Conservation (phyloP, 257 asterid species). For the Lavandula angustifolia region DNA sequence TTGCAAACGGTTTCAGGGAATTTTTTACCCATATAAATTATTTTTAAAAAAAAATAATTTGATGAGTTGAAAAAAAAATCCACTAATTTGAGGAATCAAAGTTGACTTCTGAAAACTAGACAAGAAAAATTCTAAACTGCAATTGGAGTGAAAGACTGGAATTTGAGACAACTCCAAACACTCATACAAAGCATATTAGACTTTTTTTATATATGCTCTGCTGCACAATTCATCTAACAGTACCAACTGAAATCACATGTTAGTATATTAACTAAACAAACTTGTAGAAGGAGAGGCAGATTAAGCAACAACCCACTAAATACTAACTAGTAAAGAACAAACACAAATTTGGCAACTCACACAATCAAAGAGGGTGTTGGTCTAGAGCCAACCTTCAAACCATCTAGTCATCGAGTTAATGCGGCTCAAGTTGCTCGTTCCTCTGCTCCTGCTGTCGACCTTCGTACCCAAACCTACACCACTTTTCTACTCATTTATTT, state of each 20-base stretch:
- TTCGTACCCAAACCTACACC: slow-evolving; percentile 37
- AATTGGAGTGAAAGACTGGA: too few species aligned
- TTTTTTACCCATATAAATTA: too few species aligned
- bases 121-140: too few species aligned
- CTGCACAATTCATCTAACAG: background rate
- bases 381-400: slow-evolving; percentile 78
- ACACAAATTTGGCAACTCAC: slow-evolving; percentile 7
- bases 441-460: slow-evolving; percentile 52
- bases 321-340: slow-evolving; percentile 7
- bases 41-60: too few species aligned
- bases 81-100: too few species aligned
- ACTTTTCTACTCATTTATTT: slow-evolving; percentile 31
- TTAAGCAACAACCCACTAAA: slow-evolving; percentile 20
- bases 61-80: too few species aligned
- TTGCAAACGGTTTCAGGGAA: too few species aligned
- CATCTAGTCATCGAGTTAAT: slow-evolving; percentile 69
- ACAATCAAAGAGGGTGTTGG: background rate
- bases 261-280: background rate
- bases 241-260: slow-evolving; percentile 21
- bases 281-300: slow-evolving; percentile 11
- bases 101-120: too few species aligned
- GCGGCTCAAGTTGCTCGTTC: slow-evolving; percentile 70
- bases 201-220: background rate
- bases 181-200: background rate
- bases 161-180: too few species aligned